Base-by-base conservation (phyloP, 2,329 filamentous ascomycete genomes). In the Emergomyces pasteurianus region DNA sequence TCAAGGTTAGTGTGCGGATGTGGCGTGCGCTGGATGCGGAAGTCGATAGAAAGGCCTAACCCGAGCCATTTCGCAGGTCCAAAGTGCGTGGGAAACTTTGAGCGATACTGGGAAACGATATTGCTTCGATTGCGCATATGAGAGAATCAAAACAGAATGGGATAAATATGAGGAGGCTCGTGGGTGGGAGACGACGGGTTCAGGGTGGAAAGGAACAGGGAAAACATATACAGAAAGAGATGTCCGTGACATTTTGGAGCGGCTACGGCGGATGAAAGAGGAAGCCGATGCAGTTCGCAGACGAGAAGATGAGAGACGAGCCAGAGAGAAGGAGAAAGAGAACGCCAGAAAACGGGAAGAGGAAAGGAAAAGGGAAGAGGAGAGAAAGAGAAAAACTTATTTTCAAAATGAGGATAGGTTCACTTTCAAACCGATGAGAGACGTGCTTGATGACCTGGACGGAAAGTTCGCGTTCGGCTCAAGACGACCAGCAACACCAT, bases 51-150 rank as follows among this genome's bases (percentile, higher is more conserved):
- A 49, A 28, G 8, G 12, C 46, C 26, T 49, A 49, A 52, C 26
- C n/a, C 28, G 26, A 52, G 16, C 26, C 26, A 3, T 43, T 58
- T 31, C n/a, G 14, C 28, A 58, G 55, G 55, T 58, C 31, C 38
- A 46, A 31, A 34, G 18, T n/a, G 55, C 55, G 16, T 58, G 55
- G 55, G 55, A 58, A 26, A 46, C 16, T 12, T 23, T 58, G 26
- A 43, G 38, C 31, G 23, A 58, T 43, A 12, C 21, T 14, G 10
- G 14, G 18, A 58, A 46, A 47, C 42, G 42, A 26, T 58, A 58
- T 36, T 49, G 56, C 21, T 58, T 58, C n/a, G 56, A 34, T 28
- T 58, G 46, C 43, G 50, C 49, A 36, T 58, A 58, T n/a, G 26
- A 47, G 28, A 49, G 42, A 23, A 40, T 58, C 28, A 50, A 49